Base-by-base conservation (phyloP, 2,329 filamentous ascomycete species). In the Colletotrichum gloeosporioides region DNA sequence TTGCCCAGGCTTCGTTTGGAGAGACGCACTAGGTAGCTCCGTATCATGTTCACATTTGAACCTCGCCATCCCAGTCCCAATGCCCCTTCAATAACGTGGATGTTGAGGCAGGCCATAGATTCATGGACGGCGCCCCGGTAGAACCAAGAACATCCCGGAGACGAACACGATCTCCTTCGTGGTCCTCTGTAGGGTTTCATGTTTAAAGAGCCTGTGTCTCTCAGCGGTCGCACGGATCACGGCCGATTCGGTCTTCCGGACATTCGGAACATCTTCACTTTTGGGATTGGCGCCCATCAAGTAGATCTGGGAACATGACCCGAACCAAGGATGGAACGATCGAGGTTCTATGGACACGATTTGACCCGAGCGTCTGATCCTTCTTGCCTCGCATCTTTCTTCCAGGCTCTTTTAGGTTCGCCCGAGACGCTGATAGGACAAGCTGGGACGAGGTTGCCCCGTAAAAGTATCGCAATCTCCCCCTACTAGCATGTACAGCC, bases 401-500 rank as follows among this genome's bases (percentile, higher is more conserved):
- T 49, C 39, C 3, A 49, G 16, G 4, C 3, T n/a, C 39, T 49
- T n/a, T 9, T 10, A 12, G 18, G 18, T 6, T 49, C 18, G 18
- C 39, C 39, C 39, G 18, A 12, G 39, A 12, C 39, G 1, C 39
- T 49, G 9, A 18, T 3, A n/a, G 39, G 18, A 12, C 0, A 49
- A 6, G 18, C 39, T 49, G 1, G 39, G 18, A 49, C 9, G 6
- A 7, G 18, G 31, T 0, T n/a, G 9, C 6, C 18, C 18, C 4
- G 18, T 49, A 1, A 49, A 12, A 1, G 18, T n/a, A 3, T n/a
- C 9, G 15, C 12, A 49, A 49, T n/a, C 0, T 18, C 2, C 18
- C 39, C 18, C 9, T n/a, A n/a, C 2, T 49, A 49, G 8, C 6
- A 6, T 49, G 18, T 49, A 12, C 18, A 49, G 18, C 36, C 8